Base-by-base conservation (phyloP, 2,329 filamentous ascomycete genomes). In the Fusarium miscanthi region DNA sequence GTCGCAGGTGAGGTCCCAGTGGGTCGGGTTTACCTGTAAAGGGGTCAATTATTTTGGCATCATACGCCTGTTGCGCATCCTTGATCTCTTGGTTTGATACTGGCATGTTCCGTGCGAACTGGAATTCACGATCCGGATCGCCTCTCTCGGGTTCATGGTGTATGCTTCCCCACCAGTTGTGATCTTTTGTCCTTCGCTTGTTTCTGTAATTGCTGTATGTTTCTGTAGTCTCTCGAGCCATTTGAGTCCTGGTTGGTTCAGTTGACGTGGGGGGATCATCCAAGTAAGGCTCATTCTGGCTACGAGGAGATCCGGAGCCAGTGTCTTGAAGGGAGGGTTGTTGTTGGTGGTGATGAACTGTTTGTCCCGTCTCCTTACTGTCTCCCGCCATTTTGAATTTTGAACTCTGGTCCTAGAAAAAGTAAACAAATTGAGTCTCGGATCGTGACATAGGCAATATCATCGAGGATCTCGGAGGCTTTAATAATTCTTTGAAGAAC, bases 81-180 rank as follows among this genome's bases (percentile, higher is more conserved):
- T 25, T 11, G 25, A 56, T 23, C 16, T 73, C 54, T 6, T 66
- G 21, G 13, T 33, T n/a, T 13, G 70, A 54, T 11, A 74, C 63
- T 14, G 48, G 40, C 21, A 16, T 31, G 25, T 70, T 67, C 21
- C 52, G 41, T 11, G 56, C 37, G 27, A 70, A 74, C 16, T 70
- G 16, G 6, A 61, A 52, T 37, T 60, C 52, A 16, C 68, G 70
- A 51, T 74, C 63, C 11, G 73, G 53, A 14, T 72, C 11, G 41
- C 46, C 65, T 4, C 25, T 8, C 23, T 51, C 16, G 43, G 43
- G 30, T 19, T 49, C 63, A 37, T 17, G 19, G 12, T 74, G 67
- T 5, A 11, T 41, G 2, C 31, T 16, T 7, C 66, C 59, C 63
- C 63, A 74, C 69, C 72, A 71, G 8, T 45, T 11, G 6, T 23